phyloP scores from a whole-genome alignment of 2,329 filamentous ascomycete species.

The Penicillium sp. region DNA sequence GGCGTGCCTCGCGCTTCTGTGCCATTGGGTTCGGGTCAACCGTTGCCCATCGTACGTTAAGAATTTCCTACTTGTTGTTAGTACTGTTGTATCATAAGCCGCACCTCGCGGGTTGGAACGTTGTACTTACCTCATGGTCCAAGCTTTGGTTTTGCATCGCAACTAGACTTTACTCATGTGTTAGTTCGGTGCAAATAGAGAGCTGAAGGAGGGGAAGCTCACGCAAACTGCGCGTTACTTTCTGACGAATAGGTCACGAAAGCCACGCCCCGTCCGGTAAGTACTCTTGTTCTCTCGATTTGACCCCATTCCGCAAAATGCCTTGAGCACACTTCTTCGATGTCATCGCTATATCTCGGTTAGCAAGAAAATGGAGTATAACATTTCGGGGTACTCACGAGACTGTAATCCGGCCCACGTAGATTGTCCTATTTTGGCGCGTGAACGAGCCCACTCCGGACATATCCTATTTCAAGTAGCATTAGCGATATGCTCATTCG shows the following conservation, averaged over 20 bases:
- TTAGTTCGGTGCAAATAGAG: neutral
- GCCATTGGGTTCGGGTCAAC: conserved; percentile 94
- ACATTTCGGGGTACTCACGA: neutral
- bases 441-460: conserved; percentile 92
- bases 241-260: conserved; percentile 87
- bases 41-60: conserved; percentile 97
- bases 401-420: conserved; percentile 68
- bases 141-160: conserved; percentile 93
- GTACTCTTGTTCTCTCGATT: conserved; percentile 74
- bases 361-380: neutral
- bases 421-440: conserved; percentile 86
- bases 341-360: conserved; percentile 68
- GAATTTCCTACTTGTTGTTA: conserved; percentile 60
- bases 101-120: neutral
- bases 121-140: conserved; percentile 60
- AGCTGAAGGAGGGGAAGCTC: neutral
- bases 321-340: conserved; percentile 85
- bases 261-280: conserved; percentile 84
- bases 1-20: conserved; percentile 82
- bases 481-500: neutral
- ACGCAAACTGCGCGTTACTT: conserved; percentile 84
- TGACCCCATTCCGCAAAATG: conserved; percentile 98
- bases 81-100: neutral
- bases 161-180: conserved; percentile 53
- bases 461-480: conserved; percentile 54